These are phyloP conservation scores for Starmera quercuum DNA, from an alignment of 805 yeast genomes.

Conservation along the genomic window DNA sequence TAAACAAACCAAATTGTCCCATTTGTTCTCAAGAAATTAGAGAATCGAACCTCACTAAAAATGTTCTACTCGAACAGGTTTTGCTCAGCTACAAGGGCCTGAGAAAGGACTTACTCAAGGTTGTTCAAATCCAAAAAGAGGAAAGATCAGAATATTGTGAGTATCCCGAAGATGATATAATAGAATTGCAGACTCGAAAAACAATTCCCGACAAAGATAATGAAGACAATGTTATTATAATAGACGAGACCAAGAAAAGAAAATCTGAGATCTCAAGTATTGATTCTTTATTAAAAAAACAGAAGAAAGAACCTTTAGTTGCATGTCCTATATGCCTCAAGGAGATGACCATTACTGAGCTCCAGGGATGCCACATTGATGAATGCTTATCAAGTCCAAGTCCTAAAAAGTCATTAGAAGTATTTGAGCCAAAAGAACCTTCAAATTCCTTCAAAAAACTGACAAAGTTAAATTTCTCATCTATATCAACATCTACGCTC, in stretches of 20 bases:
- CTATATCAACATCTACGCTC: constrained; percentile 51
- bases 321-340: constrained; percentile 60
- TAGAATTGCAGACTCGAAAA: constrained; percentile 1
- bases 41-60: constrained; percentile 63
- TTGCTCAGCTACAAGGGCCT: constrained; percentile 41
- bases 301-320: constrained; percentile 24
- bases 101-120: constrained; percentile 31
- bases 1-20: constrained; percentile 63
- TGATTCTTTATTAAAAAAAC: constrained; percentile 12
- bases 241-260: constrained; percentile 19
- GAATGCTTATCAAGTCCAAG: constrained; percentile 36
- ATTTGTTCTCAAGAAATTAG: constrained; percentile 64
- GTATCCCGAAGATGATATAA: not conserved
- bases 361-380: constrained; percentile 54
- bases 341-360: constrained; percentile 39
- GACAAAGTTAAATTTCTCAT: constrained; percentile 57
- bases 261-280: constrained; percentile 7
- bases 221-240: constrained; percentile 23
- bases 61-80: constrained; percentile 64
- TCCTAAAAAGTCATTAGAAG: constrained; percentile 17
- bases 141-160: too few species aligned
- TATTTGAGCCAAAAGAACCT: constrained; percentile 23
- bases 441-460: constrained; percentile 30
- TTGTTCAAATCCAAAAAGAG: constrained; percentile 5
- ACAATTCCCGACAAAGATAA: constrained; percentile 19